A percentile compares a stretch with the other conserved stretches of the same genome.
These are phyloP conservation scores for Naganishia vishniacii DNA, from an alignment of 768 basidiomycete species.

Conservation along the genomic window DNA sequence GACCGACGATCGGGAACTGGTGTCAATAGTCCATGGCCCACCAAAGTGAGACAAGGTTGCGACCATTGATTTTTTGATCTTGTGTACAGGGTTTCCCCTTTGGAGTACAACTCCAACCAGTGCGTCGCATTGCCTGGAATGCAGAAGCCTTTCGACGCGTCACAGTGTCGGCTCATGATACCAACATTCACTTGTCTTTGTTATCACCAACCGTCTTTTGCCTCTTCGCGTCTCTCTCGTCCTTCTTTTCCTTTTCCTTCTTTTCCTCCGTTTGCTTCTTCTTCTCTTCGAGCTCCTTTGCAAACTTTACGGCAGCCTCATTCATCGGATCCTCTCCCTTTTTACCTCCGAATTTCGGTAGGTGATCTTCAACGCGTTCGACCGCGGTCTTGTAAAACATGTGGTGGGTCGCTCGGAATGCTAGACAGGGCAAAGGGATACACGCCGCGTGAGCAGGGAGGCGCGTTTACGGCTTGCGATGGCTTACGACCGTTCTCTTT, in stretches of 20 bases:
- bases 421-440: neutral
- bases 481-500: slow-evolving; percentile 24
- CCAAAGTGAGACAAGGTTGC: no score
- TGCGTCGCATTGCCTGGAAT: no score
- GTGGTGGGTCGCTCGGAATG: slow-evolving; percentile 24
- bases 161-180: no score
- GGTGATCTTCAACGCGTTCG: slow-evolving; percentile 13
- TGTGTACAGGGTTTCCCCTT: no score
- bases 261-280: slow-evolving; percentile 25
- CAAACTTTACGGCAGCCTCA: slow-evolving; percentile 38
- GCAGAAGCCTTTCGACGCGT: no score
- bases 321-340: slow-evolving; percentile 48
- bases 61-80: no score
- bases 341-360: slow-evolving; percentile 25
- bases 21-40: no score
- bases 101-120: no score
- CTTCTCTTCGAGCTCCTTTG: slow-evolving; percentile 27
- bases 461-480: no score
- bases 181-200: neutral
- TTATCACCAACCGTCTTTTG: slow-evolving; percentile 6
- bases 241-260: slow-evolving; percentile 9
- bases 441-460: neutral
- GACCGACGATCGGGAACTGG: no score
- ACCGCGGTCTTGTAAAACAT: slow-evolving; percentile 26
- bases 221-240: slow-evolving; percentile 1